These are phyloP conservation scores for Citrus medica DNA, from an alignment of 345 rosid species.

Conservation along the genomic window DNA sequence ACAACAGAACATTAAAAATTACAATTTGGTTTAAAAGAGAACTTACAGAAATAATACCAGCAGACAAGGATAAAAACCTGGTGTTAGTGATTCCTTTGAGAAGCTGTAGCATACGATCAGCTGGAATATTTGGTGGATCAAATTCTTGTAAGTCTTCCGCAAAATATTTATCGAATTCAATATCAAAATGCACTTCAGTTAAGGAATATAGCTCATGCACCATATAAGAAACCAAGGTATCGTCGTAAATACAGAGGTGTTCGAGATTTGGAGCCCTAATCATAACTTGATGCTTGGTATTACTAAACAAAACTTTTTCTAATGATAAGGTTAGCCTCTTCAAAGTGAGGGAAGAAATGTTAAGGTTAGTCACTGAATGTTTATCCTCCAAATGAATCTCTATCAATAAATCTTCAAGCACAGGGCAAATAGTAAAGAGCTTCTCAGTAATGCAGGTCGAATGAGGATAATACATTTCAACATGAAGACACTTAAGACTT, in stretches of 20 bases:
- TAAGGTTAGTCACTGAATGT: not conserved
- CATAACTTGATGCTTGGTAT: not conserved
- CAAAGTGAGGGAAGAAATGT: not conserved
- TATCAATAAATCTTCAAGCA: slow-evolving; percentile 6
- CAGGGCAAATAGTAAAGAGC: not conserved
- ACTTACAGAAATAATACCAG: not conserved
- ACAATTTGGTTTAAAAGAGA: not conserved
- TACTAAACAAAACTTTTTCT: not conserved
- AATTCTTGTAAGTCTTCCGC: no score
- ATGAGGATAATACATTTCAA: not conserved
- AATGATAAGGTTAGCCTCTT: not conserved
- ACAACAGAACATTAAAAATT: no score
- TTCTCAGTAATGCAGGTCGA: not conserved
- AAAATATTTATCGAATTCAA: no score
- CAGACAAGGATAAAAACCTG: not conserved
- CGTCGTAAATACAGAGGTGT: not conserved
- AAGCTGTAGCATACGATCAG: not conserved
- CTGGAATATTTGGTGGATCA: not conserved
- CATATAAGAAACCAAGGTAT: not conserved
- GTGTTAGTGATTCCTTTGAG: not conserved
- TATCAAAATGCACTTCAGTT: not conserved
- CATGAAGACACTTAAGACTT: not conserved
- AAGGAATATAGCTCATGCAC: not conserved
- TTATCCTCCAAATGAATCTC: not conserved
- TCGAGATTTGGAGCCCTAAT: not conserved